phyloP scores from a whole-genome alignment of 805 yeast species.

The Cyberlindnera xylosilytica region DNA sequence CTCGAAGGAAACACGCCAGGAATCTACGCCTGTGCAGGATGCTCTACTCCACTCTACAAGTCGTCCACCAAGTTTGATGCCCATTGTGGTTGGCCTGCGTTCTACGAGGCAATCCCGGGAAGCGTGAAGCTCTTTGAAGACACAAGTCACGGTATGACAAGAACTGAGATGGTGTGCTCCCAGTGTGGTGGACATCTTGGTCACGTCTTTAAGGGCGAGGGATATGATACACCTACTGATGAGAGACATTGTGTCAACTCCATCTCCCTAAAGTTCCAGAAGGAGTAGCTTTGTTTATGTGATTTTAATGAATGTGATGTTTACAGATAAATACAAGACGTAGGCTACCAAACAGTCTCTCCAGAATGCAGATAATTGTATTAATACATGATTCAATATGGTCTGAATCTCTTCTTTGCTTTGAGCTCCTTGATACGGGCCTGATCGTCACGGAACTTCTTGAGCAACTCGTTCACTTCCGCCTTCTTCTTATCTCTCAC shows the following conservation, averaged over 20 bases:
- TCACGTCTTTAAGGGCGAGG: conserved; percentile 93
- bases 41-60: conserved; percentile 74
- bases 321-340: too few species aligned
- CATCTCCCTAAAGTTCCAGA: conserved; percentile 63
- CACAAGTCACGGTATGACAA: conserved; percentile 64
- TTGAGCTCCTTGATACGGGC: conserved; percentile 75
- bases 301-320: too few species aligned
- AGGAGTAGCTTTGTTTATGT: too few species aligned
- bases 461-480: conserved; percentile 84
- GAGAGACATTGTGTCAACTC: conserved; percentile 96
- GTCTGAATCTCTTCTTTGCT: conserved; percentile 80
- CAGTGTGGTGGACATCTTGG: conserved; percentile 94
- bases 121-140: conserved; percentile 65
- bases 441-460: conserved; percentile 87
- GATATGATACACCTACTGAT: conserved; percentile 77
- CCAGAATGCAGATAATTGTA: too few species aligned
- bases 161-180: conserved; percentile 87
- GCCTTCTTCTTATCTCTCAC: conserved; percentile 88
- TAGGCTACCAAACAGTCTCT: too few species aligned
- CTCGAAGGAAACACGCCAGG: conserved; percentile 50
- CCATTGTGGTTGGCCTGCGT: conserved; percentile 98
- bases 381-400: conserved; percentile 50
- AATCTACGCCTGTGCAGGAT: conserved; percentile 80
- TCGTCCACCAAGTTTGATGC: conserved; percentile 82
- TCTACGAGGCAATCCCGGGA: conserved; percentile 85